Base-by-base conservation (phyloP, 306 rosid genomes). In the Dalbergia cultrata region DNA sequence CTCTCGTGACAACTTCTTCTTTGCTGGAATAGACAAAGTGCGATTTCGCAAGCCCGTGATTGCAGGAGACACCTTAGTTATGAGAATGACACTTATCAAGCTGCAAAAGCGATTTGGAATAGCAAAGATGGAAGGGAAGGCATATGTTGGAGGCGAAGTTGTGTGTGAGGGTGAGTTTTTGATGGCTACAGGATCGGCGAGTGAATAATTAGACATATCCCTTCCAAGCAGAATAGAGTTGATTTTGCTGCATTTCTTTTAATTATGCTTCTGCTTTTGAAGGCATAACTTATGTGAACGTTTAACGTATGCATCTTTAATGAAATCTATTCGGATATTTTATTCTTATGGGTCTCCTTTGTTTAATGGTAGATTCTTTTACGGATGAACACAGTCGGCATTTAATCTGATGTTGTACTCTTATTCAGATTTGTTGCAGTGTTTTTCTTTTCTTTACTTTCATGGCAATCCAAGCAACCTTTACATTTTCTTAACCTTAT, bases 91-190 rank as follows among this genome's bases (percentile, higher is more conserved):
- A 43, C 97, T 94, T 11, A 49, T 63, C 5, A 94, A 94, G 91
- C 85, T 91, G 75, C 97, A 90, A 86, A 94, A 90, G 85, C 88
- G 95, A 75, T 90, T 92, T 85, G 98, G 97, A 50, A 86, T 92
- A 58, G 98, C 97, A 34, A 94, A 94, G 91, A 90, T 92, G 97
- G 97, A 91, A 74, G 98, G 97, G 39, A 94, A 92, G 89, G 95
- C 98, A 50, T 92, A 85, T 60, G 98, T 95, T 22, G 97, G 95
- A 74, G 95, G 98, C 18, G 98, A 94, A 44, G 89, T 94, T 58
- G 98, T 91, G 17, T 94, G 98, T 3, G 97, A 94, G 80, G 98
- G 96, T 6, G 97, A 95, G 81, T 92, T 92, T 83, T 85, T 90
- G 91, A 92, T 90, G 97, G 97, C 91, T 13, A 87, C 67, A 45